These are phyloP conservation scores for Globisporangium carolinianum DNA, from an alignment of 352 stramenopile genomes.

Conservation along the genomic window DNA sequence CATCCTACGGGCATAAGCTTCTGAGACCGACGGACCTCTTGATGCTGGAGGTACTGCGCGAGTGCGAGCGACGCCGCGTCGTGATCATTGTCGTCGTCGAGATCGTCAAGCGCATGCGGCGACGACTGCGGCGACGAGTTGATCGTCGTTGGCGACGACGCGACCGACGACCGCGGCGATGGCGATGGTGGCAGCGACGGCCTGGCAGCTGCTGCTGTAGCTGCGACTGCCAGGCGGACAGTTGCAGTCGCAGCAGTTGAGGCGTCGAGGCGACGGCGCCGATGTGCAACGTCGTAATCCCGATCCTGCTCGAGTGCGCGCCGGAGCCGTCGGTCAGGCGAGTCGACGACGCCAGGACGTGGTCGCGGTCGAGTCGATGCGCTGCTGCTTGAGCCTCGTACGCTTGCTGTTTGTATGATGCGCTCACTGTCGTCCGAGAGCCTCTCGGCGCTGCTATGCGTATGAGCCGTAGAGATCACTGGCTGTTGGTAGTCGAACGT, in stretches of 20 bases:
- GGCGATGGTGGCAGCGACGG: slow-evolving; percentile 10
- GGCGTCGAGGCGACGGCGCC: neutral
- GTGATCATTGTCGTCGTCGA: slow-evolving; percentile 26
- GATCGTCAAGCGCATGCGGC: neutral
- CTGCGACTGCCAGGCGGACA: neutral
- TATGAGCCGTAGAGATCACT: too few relatives aligned
- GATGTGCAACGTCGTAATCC: slow-evolving; percentile 9
- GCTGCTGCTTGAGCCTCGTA: neutral
- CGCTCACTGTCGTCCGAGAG: too few relatives aligned
- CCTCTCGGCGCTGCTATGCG: too few relatives aligned
- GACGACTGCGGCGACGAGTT: slow-evolving; percentile 13
- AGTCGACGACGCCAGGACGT: slow-evolving; percentile 7
- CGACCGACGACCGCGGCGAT: slow-evolving; percentile 17
- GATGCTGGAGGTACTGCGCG: slow-evolving; percentile 56
- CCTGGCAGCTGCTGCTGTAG: neutral
- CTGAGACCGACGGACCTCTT: slow-evolving; percentile 34
- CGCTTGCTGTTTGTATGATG: neutral
- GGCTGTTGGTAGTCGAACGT: slow-evolving; percentile 16
- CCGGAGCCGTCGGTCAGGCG: slow-evolving; percentile 11
- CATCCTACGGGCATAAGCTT: too few relatives aligned
- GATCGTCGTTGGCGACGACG: slow-evolving; percentile 16
- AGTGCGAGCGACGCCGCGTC: slow-evolving; percentile 65
- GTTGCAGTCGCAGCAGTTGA: neutral
- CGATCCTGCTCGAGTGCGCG: slow-evolving; percentile 10
- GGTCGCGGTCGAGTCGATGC: slow-evolving; percentile 5